Evolutionary conservation across 2,329 filamentous ascomycete species (phyloP).

Genomic region (Cercospora zeina): DNA sequence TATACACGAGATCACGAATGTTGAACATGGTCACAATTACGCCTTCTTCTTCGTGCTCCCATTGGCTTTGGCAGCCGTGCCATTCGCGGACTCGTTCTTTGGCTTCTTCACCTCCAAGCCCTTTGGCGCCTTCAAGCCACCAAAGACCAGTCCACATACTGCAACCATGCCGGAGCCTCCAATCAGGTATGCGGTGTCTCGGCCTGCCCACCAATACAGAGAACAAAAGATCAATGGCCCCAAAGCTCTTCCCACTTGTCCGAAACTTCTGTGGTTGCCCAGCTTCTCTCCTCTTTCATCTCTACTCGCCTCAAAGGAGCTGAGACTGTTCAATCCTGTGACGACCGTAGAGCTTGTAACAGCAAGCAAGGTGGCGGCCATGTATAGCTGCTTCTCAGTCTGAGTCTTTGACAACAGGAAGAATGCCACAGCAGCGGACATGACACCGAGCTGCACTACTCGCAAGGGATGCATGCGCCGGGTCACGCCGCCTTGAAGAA

Average conservation of each 20-base stretch:
- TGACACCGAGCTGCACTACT: constrained; percentile 76
- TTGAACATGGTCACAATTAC: constrained; percentile 9
- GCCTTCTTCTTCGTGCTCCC: constrained; percentile 29
- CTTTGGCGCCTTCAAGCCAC: constrained; percentile 65
- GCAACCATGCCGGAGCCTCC: constrained; percentile 78
- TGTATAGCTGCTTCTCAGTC: constrained; percentile 70
- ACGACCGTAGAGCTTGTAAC: constrained; percentile 93
- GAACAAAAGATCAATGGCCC: constrained; percentile 91
- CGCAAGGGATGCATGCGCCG: constrained; percentile 77
- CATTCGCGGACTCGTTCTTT: constrained; percentile 13
- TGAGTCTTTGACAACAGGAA: constrained; percentile 70
- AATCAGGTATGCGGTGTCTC: constrained; percentile 78
- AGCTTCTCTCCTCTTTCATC: constrained; percentile 82
- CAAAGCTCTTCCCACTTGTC: constrained; percentile 82
- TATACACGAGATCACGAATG: not conserved
- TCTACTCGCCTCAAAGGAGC: constrained; percentile 81
- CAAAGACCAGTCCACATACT: constrained; percentile 71
- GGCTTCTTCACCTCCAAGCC: constrained; percentile 28
- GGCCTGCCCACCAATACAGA: constrained; percentile 96
- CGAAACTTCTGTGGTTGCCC: constrained; percentile 75
- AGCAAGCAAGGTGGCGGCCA: constrained; percentile 78
- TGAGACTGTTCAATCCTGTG: constrained; percentile 86
- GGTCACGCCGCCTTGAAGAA: constrained; percentile 92
- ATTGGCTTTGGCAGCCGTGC: constrained; percentile 16
- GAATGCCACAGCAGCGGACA: constrained; percentile 77